Percentiles rank a stretch among this genome's conserved stretches.
phyloP scores from a whole-genome alignment of 331 rosid genomes.

The Malus hybrid region DNA sequence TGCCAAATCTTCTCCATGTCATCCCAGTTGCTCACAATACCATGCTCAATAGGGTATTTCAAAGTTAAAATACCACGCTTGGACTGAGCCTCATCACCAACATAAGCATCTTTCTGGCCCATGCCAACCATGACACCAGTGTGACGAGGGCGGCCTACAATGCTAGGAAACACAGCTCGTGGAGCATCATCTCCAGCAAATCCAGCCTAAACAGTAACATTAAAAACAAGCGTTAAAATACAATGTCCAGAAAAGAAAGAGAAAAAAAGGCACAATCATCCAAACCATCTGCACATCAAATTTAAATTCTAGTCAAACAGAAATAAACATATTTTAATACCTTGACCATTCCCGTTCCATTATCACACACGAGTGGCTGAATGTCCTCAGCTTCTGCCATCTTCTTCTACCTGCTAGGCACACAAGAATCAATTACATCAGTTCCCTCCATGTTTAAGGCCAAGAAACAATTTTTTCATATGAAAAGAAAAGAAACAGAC shows the following conservation, averaged over 20 bases:
- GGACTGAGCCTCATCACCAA: constrained; percentile 98
- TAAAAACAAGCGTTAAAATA: not conserved
- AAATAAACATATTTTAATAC: constrained; percentile 19
- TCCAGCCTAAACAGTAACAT: constrained; percentile 60
- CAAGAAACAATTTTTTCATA: not conserved
- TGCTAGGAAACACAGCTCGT: constrained; percentile 97
- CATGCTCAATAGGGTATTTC: constrained; percentile 95
- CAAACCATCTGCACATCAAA: not conserved
- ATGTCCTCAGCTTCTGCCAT: constrained; percentile 97
- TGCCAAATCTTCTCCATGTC: constrained; percentile 99
- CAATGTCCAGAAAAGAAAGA: not conserved
- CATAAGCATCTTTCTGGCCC: constrained; percentile 99
- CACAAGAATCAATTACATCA: not conserved
- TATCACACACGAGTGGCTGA: constrained; percentile 97
- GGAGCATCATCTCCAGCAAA: constrained; percentile 99
- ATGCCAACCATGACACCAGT: constrained; percentile 99
- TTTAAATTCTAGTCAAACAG: not conserved
- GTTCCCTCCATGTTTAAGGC: not conserved
- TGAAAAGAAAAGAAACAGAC: not conserved
- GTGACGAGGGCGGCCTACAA: constrained; percentile 99
- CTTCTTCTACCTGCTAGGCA: constrained; percentile 38
- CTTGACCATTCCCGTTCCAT: constrained; percentile 99
- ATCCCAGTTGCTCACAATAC: constrained; percentile 99
- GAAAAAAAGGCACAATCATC: not conserved
- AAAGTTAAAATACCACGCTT: constrained; percentile 93